Conservation (phyloP, 352 stramenopile genomes). For the Phytophthora cactorum region DNA sequence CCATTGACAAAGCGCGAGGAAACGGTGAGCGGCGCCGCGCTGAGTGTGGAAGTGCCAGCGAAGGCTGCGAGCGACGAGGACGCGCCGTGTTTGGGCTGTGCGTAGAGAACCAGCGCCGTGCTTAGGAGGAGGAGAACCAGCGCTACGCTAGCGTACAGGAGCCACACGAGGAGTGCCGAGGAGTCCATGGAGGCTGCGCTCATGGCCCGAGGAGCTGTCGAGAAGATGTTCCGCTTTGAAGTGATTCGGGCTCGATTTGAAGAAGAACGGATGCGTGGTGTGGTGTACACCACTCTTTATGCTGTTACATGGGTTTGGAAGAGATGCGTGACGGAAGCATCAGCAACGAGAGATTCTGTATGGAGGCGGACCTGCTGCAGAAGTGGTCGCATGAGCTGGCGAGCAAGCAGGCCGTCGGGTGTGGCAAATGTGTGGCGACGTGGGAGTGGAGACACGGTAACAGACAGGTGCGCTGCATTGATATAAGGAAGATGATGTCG, state of each 20-base stretch:
- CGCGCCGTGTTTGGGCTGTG: slow-evolving; percentile 61
- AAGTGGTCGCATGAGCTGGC: slow-evolving; percentile 41
- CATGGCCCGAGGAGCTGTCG: neutral
- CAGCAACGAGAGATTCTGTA: slow-evolving; percentile 59
- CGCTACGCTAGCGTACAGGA: slow-evolving; percentile 70
- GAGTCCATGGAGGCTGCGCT: slow-evolving; percentile 34
- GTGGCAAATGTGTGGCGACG: slow-evolving; percentile 16
- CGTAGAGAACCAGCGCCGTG: slow-evolving; percentile 61
- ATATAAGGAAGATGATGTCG: neutral
- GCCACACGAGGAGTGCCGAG: slow-evolving; percentile 54
- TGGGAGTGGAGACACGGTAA: slow-evolving; percentile 72
- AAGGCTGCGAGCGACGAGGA: slow-evolving; percentile 63
- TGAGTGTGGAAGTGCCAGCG: slow-evolving; percentile 61
- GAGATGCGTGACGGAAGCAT: slow-evolving; percentile 39
- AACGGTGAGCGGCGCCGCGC: slow-evolving; percentile 60
- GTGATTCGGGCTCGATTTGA: slow-evolving; percentile 7
- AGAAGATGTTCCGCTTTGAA: slow-evolving; percentile 24
- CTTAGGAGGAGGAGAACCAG: slow-evolving; percentile 65
- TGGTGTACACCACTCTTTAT: slow-evolving; percentile 19
- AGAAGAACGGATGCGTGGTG: slow-evolving; percentile 17
- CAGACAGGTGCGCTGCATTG: slow-evolving; percentile 41
- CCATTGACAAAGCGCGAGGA: slow-evolving; percentile 74
- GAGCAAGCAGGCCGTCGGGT: slow-evolving; percentile 4
- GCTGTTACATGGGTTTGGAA: slow-evolving; percentile 17
- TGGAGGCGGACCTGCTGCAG: slow-evolving; percentile 52